Conservation (phyloP, 2,329 filamentous ascomycete species). For the Aspergillus sp. region DNA sequence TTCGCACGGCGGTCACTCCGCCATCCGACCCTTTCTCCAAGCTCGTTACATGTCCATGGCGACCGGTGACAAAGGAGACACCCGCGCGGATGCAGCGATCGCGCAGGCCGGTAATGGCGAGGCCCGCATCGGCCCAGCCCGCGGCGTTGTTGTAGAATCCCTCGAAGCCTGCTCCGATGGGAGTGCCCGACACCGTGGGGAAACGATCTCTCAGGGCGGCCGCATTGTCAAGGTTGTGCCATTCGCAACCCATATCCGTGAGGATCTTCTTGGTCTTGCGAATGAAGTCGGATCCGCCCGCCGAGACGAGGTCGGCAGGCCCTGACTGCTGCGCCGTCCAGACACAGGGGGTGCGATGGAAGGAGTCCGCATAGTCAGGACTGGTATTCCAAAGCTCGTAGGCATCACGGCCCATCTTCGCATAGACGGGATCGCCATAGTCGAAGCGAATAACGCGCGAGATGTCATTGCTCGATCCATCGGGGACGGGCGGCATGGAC, state of each 20-base stretch:
- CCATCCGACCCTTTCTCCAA: slow-evolving; percentile 36
- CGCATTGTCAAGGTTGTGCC: slow-evolving; percentile 17
- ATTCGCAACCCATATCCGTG: slow-evolving; percentile 27
- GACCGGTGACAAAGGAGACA: slow-evolving; percentile 29
- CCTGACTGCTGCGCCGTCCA: slow-evolving; percentile 27
- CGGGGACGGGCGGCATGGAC: slow-evolving; percentile 37
- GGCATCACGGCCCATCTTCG: slow-evolving; percentile 68
- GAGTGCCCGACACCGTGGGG: slow-evolving; percentile 23
- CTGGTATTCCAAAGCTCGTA: slow-evolving; percentile 63
- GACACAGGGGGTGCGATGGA: slow-evolving; percentile 27
- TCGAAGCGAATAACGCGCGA: slow-evolving; percentile 51
- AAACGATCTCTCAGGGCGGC: slow-evolving; percentile 15
- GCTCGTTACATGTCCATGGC: slow-evolving; percentile 34
- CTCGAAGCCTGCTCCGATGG: slow-evolving; percentile 26
- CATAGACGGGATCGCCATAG: slow-evolving; percentile 76
- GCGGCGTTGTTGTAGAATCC: slow-evolving; percentile 29
- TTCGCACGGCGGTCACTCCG: slow-evolving; percentile 58
- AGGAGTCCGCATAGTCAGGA: slow-evolving; percentile 35
- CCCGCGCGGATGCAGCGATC: slow-evolving; percentile 28
- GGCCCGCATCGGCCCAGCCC: slow-evolving; percentile 35
- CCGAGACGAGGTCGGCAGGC: slow-evolving; percentile 22
- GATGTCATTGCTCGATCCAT: slow-evolving; percentile 45
- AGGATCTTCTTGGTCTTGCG: slow-evolving; percentile 26
- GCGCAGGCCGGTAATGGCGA: slow-evolving; percentile 23
- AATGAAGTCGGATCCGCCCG: slow-evolving; percentile 25